A percentile compares a stretch with the other conserved stretches of the same genome.
phyloP scores from a whole-genome alignment of 1,284 basidiomycete species.

The Hypsizygus ulmarius region DNA sequence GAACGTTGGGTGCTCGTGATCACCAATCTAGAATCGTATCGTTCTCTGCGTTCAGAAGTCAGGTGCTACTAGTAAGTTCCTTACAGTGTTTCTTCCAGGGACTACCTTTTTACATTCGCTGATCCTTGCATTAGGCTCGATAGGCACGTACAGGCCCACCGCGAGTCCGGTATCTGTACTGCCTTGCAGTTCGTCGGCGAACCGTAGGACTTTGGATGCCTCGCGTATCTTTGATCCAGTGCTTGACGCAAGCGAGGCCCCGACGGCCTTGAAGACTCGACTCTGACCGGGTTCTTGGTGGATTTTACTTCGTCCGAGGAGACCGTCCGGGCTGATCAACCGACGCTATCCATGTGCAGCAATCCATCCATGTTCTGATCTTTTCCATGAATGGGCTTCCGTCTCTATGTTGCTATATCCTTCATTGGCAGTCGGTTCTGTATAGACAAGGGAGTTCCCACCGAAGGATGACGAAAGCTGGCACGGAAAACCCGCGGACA shows the following conservation, averaged over 20 bases:
- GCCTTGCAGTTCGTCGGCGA: slow-evolving; percentile 1
- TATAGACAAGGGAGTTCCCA: too few relatives aligned
- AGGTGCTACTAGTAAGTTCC: too few relatives aligned
- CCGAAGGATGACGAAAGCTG: background rate
- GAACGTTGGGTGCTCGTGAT: too few relatives aligned
- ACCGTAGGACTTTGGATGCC: background rate
- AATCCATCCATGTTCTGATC: slow-evolving; percentile 9
- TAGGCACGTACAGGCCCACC: background rate
- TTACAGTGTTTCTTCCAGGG: too few relatives aligned
- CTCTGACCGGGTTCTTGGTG: slow-evolving; percentile 1
- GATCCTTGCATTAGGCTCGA: background rate
- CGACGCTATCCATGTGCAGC: background rate
- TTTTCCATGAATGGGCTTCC: background rate
- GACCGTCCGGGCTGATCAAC: background rate
- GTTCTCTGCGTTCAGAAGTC: too few relatives aligned
- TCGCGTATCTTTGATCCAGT: background rate
- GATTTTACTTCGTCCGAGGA: slow-evolving; percentile 16
- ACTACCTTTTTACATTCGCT: background rate
- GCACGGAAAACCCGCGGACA: background rate
- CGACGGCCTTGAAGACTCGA: background rate
- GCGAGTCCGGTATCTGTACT: slow-evolving; percentile 3
- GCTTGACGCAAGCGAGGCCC: background rate
- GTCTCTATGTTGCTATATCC: too few relatives aligned
- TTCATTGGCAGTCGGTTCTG: too few relatives aligned
- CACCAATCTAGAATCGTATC: too few relatives aligned